phyloP scores from a whole-genome alignment of 1,139 yeast genomes.

The Lodderomyces pseudojiufengensis region DNA sequence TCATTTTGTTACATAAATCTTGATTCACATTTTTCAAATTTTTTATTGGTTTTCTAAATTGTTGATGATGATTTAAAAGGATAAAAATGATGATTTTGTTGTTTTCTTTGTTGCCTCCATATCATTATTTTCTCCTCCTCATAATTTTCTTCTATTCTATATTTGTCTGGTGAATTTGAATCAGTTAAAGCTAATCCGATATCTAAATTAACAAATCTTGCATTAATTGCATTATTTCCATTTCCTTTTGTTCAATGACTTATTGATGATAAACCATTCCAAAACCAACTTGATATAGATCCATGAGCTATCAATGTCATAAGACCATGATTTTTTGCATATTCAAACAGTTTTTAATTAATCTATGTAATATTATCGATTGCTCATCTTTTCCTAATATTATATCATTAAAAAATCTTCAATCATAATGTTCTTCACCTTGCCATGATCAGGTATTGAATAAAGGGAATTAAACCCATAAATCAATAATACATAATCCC shows the following conservation, averaged over 20 bases:
- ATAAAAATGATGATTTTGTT: slow-evolving; percentile 6
- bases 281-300: slow-evolving; percentile 42
- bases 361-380: slow-evolving; percentile 25
- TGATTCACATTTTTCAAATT: slow-evolving; percentile 18
- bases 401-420: slow-evolving; percentile 44
- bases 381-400: slow-evolving; percentile 17
- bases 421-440: slow-evolving; percentile 47
- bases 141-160: slow-evolving; percentile 1
- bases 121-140: neutral
- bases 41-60: slow-evolving; percentile 13
- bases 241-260: slow-evolving; percentile 32
- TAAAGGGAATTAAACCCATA: slow-evolving; percentile 43
- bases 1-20: slow-evolving; percentile 25
- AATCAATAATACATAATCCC: no score
- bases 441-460: slow-evolving; percentile 24
- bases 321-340: slow-evolving; percentile 28
- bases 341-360: slow-evolving; percentile 32
- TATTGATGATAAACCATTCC: slow-evolving; percentile 44
- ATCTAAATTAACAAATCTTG: slow-evolving; percentile 72
- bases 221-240: slow-evolving; percentile 69
- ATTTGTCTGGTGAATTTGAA: slow-evolving; percentile 33
- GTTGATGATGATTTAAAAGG: slow-evolving; percentile 6
- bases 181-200: slow-evolving; percentile 55
- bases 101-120: no score
- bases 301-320: slow-evolving; percentile 44